Conservation (phyloP, 2,329 filamentous ascomycete genomes). For the Fusarium sp. region DNA sequence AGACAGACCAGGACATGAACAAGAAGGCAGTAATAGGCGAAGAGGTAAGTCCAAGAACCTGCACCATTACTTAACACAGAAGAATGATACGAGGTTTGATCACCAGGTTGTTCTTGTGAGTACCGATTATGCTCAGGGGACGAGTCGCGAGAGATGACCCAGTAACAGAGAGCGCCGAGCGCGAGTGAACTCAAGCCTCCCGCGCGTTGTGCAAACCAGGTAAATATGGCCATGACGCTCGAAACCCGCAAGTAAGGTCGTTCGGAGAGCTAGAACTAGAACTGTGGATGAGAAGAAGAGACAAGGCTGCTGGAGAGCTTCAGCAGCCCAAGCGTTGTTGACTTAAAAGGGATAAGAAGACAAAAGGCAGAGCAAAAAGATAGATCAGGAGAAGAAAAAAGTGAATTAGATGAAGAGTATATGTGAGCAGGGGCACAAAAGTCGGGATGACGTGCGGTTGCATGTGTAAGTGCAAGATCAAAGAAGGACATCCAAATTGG, state of each 20-base stretch:
- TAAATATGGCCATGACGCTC: slow-evolving; percentile 64
- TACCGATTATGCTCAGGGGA: slow-evolving; percentile 59
- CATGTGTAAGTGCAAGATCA: slow-evolving; percentile 19
- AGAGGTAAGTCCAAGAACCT: slow-evolving; percentile 66
- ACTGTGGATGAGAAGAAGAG: neutral
- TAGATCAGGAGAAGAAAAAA: neutral
- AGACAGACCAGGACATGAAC: slow-evolving; percentile 74
- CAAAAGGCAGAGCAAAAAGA: neutral
- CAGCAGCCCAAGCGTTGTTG: slow-evolving; percentile 13
- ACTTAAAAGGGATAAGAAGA: neutral
- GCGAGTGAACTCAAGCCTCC: slow-evolving; percentile 68
- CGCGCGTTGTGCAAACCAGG: slow-evolving; percentile 66
- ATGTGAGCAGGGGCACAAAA: slow-evolving; percentile 3
- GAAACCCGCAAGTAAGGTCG: neutral
- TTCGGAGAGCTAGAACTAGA: neutral
- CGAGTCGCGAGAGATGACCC: slow-evolving; percentile 66
- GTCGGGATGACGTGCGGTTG: slow-evolving; percentile 5
- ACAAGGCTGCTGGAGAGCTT: neutral
- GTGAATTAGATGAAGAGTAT: neutral
- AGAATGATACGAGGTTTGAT: slow-evolving; percentile 49
- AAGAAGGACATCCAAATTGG: neutral
- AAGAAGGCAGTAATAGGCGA: slow-evolving; percentile 74
- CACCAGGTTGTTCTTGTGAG: slow-evolving; percentile 58
- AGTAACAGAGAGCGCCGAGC: slow-evolving; percentile 65
- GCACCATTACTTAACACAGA: slow-evolving; percentile 55